phyloP scores from a whole-genome alignment of 495 filamentous ascomycete species.

The Pyrenopolyporus hunteri region DNA sequence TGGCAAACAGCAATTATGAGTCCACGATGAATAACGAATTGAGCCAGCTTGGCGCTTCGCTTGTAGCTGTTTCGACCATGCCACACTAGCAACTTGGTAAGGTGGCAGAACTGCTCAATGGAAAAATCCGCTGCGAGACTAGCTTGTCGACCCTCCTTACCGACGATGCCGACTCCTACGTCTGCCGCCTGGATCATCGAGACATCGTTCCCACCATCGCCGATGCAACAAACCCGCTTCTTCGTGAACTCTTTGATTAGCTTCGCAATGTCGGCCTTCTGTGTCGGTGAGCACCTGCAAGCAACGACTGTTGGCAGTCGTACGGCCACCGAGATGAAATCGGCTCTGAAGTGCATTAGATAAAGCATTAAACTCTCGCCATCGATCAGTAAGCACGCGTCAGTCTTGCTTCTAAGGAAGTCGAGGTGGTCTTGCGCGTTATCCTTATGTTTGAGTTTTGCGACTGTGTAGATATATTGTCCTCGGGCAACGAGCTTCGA shows the following conservation, averaged over 20 bases:
- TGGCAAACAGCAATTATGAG: slow-evolving; percentile 94
- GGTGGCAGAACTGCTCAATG: slow-evolving; percentile 90
- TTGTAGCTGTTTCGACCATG: slow-evolving; percentile 98
- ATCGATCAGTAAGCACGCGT: slow-evolving; percentile 89
- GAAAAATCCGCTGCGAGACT: slow-evolving; percentile 95
- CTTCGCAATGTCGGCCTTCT: slow-evolving; percentile 91
- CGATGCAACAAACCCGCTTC: slow-evolving; percentile 95
- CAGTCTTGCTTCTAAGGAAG: slow-evolving; percentile 86
- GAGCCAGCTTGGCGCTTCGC: slow-evolving; percentile 89
- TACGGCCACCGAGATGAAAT: slow-evolving; percentile 90
- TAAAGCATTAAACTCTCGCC: slow-evolving; percentile 87
- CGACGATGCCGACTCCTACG: slow-evolving; percentile 96
- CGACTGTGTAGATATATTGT: slow-evolving; percentile 94
- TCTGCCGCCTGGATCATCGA: slow-evolving; percentile 99
- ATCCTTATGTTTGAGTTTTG: slow-evolving; percentile 78
- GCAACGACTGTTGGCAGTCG: slow-evolving; percentile 90
- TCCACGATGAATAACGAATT: slow-evolving; percentile 98
- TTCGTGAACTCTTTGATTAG: slow-evolving; percentile 91
- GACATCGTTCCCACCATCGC: slow-evolving; percentile 97
- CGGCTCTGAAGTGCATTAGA: slow-evolving; percentile 75
- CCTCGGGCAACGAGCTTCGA: slow-evolving; percentile 93
- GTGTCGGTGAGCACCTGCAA: slow-evolving; percentile 95
- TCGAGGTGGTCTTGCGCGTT: slow-evolving; percentile 84
- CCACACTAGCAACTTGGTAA: slow-evolving; percentile 98
- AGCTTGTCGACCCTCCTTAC: slow-evolving; percentile 96